Evolutionary conservation across 495 filamentous ascomycete genomes (phyloP), one percentile per base, ranked within the genome.

Genomic region (Pseudevernia furfuracea): DNA sequence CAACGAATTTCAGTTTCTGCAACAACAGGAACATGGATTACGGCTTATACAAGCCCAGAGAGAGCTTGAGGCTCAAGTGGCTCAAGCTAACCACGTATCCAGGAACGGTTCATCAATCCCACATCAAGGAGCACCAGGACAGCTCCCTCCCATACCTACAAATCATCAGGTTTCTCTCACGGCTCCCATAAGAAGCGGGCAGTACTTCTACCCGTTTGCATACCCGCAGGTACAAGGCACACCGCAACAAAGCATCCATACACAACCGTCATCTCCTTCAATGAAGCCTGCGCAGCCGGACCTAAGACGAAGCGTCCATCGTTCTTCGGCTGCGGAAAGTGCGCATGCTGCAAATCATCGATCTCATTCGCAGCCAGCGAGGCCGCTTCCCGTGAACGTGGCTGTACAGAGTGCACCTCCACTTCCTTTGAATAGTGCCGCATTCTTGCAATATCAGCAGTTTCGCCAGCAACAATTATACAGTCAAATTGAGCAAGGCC

Each of bases 351-450:
- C 73, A 41, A 84, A 81, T 8, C 72, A 84, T 10, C 75, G 86
- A 46, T 85, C 86, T 30, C 86, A 89, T 48, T 89, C 86, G 34
- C 86, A 89, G 63, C 86, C 86, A 64, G 82, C 85, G 7, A 79
- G 86, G 25, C 74, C 80, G 6, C 67, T 82, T 32, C 78, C 81
- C 61, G 77, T 66, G 36, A 62, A 46, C 34, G 11, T 65, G 6
- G 30, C 48, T 23, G 30, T 44, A 12, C 69, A 60, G 10, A 69
- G 65, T 46, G 58, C 58, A 10, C 61, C 81, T 44, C 73, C 77
- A 28, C 49, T 74, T 46, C 67, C 73, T 12, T 30, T 73, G 62
- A 73, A 62, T 67, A 77, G 58, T 73, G 72, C 41, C 74, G 60
- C 43, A 73, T 75, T 69, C 68, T 73, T 34, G 71, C 79, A 68